phyloP scores from a whole-genome alignment of 495 filamentous ascomycete genomes.

The Neurospora sp. region DNA sequence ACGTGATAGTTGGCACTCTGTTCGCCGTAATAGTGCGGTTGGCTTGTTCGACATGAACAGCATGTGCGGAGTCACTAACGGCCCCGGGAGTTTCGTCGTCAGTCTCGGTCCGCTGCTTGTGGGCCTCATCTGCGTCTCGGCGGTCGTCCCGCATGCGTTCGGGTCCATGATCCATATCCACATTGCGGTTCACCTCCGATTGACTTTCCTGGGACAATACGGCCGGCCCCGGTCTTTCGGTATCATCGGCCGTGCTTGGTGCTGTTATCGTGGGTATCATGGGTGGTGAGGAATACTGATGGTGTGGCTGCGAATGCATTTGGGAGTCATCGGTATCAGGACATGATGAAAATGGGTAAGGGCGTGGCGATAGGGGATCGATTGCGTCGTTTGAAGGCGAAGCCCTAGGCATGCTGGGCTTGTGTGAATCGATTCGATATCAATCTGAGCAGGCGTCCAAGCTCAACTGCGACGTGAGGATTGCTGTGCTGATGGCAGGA shows the following conservation, averaged over 20 bases:
- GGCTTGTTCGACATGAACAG: not conserved
- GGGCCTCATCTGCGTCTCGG: slow-evolving; percentile 12
- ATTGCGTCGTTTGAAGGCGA: slow-evolving; percentile 27
- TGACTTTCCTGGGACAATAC: slow-evolving; percentile 30
- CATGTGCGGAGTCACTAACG: slow-evolving; percentile 5
- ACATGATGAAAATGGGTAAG: slow-evolving; percentile 34
- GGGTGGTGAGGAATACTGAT: slow-evolving; percentile 1
- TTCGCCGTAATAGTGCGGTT: slow-evolving; percentile 3
- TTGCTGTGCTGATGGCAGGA: not conserved
- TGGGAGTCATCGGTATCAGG: slow-evolving; percentile 28
- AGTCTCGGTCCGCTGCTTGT: slow-evolving; percentile 27
- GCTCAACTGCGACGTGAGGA: not conserved
- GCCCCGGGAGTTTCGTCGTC: slow-evolving; percentile 20
- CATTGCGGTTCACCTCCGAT: slow-evolving; percentile 16
- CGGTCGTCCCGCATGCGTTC: not conserved
- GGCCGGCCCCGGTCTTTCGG: slow-evolving; percentile 18
- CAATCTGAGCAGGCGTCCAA: not conserved
- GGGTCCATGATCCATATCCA: slow-evolving; percentile 14
- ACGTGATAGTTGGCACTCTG: not conserved
- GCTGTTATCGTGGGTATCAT: slow-evolving; percentile 3
- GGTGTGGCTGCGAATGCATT: not conserved
- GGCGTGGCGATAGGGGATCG: slow-evolving; percentile 28
- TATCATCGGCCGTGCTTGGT: slow-evolving; percentile 18
- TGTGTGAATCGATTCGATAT: not conserved
- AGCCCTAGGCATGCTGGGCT: slow-evolving; percentile 41